Base-by-base conservation (phyloP, 331 rosid genomes). In the Prunus yedoensis region DNA sequence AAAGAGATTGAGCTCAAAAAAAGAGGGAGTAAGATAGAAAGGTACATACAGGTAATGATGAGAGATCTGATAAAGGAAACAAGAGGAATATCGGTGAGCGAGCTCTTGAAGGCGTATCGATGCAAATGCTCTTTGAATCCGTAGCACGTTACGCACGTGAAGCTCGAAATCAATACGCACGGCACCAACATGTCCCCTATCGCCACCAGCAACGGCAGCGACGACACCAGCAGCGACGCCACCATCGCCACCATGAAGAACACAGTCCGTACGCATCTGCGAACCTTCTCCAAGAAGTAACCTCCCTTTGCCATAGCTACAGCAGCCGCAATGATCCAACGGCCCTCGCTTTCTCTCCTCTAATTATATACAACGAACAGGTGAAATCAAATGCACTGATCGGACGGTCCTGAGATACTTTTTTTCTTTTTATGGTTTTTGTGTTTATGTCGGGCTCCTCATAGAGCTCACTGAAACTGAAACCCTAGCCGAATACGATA, bases 171-270 rank as follows among this genome's bases (percentile, higher is more conserved):
- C 88, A 95, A 75, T 47, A 90, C 86, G 75, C 87, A 90, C 1
- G 97, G 96, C 54, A 90, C 97, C 57, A 95, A 62, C 64, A 95
- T 86, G 52, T 95, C 99, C 2, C 92, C 79, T 38, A 81, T 66
- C 28, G 99, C 97, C 68, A 95, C 97, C 18, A 92, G 85, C 65
- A 92, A 86, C 45, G 99, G 97, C 80, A 95, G 85, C 79, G 99
- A 95, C 83, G 92, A 81, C 18, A 87, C 97, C 25, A 95, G 76
- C 77, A 95, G 82, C 59, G 99, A 92, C 71, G 82, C 94, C 83
- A 92, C 71, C 99, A 95, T 89, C 77, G 97, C 96, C 82, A 89
- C 88, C 82, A 92, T 87, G 86, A 95, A 95, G 83, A 89, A 95
- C 76, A 88, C 76, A 86, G 94, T 95, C 84, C 97, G 78, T 46